phyloP scores from a whole-genome alignment of 176 grass and related monocot species.

The Saccharum officinarum region DNA sequence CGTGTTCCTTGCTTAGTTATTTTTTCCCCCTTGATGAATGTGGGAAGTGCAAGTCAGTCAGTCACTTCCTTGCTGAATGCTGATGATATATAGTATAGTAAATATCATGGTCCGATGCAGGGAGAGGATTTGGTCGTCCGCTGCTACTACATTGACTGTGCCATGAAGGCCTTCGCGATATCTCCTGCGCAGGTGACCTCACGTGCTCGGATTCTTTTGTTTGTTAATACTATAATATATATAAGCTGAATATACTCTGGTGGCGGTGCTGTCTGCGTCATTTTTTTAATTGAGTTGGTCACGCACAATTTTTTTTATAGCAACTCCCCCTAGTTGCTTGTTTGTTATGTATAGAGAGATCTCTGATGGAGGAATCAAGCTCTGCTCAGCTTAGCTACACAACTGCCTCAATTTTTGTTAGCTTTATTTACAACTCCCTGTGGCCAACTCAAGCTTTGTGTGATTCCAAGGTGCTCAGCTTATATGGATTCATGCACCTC shows the following conservation, averaged over 20 bases:
- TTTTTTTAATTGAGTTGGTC: not conserved
- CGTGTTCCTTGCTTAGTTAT: not conserved
- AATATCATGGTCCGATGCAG: conserved; percentile 24
- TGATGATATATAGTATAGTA: not conserved
- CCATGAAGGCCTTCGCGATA: conserved; percentile 68
- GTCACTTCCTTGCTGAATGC: not conserved
- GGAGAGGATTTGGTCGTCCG: conserved; percentile 71
- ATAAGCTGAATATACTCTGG: not conserved
- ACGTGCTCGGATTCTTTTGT: not conserved
- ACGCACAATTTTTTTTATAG: too few species aligned
- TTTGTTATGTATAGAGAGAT: not conserved
- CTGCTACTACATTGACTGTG: conserved; percentile 86
- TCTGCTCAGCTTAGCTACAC: not conserved
- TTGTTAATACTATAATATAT: not conserved
- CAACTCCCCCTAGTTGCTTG: not conserved
- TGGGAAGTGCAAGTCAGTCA: not conserved
- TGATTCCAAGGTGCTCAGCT: not conserved
- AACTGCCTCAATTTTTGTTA: not conserved
- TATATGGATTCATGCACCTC: not conserved
- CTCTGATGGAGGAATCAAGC: not conserved
- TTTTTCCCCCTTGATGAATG: not conserved
- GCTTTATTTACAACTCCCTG: not conserved
- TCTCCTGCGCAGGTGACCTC: conserved; percentile 60
- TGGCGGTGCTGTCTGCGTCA: not conserved
- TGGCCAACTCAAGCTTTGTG: not conserved